Conservation (phyloP, 164 flowering plant species). For the Hamamelis virginiana region DNA sequence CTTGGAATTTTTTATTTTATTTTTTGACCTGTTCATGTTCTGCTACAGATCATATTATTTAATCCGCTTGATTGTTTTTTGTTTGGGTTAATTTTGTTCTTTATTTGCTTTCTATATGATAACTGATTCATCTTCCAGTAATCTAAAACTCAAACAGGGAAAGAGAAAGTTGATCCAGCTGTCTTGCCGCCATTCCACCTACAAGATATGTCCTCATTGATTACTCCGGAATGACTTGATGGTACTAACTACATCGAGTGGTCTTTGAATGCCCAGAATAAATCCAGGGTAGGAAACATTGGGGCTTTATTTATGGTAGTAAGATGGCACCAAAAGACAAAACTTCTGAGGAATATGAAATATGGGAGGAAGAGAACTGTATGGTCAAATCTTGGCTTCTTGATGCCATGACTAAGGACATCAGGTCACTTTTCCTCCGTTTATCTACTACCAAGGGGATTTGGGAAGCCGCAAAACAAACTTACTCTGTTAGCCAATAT, state of each 20-base stretch:
- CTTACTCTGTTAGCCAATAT: constrained; percentile 12
- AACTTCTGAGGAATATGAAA: constrained; percentile 7
- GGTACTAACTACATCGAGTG: constrained; percentile 15
- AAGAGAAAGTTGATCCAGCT: too few relatives aligned
- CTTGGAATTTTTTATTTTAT: too few relatives aligned
- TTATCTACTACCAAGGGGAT: constrained; percentile 3
- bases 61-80: too few relatives aligned
- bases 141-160: too few relatives aligned
- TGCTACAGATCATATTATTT: too few relatives aligned
- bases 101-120: too few relatives aligned
- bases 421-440: constrained; percentile 7
- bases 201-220: constrained; percentile 9
- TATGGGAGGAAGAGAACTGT: constrained; percentile 11
- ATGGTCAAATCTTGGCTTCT: constrained; percentile 18
- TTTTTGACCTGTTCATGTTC: too few relatives aligned
- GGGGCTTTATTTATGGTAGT: constrained; percentile 17
- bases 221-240: constrained; percentile 22
- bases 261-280: constrained; percentile 23
- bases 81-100: too few relatives aligned
- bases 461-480: constrained; percentile 4
- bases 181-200: too few relatives aligned
- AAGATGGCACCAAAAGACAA: constrained; percentile 13
- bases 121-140: too few relatives aligned
- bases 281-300: constrained; percentile 16
- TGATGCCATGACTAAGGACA: constrained; percentile 15